Evolutionary conservation across 108 stramenopile species (phyloP).

Genomic region (Cyclostephanos invisitatus): DNA sequence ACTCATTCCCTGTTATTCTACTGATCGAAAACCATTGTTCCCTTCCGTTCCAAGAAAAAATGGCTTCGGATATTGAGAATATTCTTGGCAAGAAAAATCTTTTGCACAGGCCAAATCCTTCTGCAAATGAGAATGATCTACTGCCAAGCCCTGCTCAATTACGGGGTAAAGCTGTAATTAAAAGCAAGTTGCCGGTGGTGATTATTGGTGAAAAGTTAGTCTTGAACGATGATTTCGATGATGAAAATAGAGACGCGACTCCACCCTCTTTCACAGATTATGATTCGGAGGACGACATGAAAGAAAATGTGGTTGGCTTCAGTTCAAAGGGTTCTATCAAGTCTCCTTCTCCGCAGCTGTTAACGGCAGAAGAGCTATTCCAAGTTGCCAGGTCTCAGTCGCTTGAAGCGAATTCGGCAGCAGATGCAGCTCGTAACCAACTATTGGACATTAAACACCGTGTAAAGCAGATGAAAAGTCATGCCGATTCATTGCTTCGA

Average conservation of each 20-base stretch:
- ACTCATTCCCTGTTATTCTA: slow-evolving; percentile 88
- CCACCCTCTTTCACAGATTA: slow-evolving; percentile 37
- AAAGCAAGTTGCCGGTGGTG: slow-evolving; percentile 66
- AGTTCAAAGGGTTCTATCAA: slow-evolving; percentile 64
- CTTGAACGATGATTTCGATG: slow-evolving; percentile 82
- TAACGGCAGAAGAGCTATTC: slow-evolving; percentile 29
- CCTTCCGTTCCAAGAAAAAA: slow-evolving; percentile 65
- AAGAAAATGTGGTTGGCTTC: slow-evolving; percentile 63
- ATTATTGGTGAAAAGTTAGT: slow-evolving; percentile 48
- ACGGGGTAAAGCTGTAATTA: slow-evolving; percentile 79
- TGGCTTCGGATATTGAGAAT: slow-evolving; percentile 66
- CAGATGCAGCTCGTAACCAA: slow-evolving; percentile 25
- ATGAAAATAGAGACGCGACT: slow-evolving; percentile 53
- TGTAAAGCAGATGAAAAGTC: slow-evolving; percentile 26
- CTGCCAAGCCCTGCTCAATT: slow-evolving; percentile 76
- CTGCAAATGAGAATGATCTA: slow-evolving; percentile 18
- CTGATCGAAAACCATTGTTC: slow-evolving; percentile 95
- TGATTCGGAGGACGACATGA: slow-evolving; percentile 57
- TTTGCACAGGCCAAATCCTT: slow-evolving; percentile 43
- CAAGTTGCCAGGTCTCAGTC: slow-evolving; percentile 28
- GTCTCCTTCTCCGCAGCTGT: slow-evolving; percentile 9
- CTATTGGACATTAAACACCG: slow-evolving; percentile 24
- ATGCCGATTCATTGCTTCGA: slow-evolving; percentile 42
- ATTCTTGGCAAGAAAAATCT: slow-evolving; percentile 55
- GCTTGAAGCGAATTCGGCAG: slow-evolving; percentile 24